phyloP scores from a whole-genome alignment of 163 green algal species.

The Scenedesmus sp. region DNA sequence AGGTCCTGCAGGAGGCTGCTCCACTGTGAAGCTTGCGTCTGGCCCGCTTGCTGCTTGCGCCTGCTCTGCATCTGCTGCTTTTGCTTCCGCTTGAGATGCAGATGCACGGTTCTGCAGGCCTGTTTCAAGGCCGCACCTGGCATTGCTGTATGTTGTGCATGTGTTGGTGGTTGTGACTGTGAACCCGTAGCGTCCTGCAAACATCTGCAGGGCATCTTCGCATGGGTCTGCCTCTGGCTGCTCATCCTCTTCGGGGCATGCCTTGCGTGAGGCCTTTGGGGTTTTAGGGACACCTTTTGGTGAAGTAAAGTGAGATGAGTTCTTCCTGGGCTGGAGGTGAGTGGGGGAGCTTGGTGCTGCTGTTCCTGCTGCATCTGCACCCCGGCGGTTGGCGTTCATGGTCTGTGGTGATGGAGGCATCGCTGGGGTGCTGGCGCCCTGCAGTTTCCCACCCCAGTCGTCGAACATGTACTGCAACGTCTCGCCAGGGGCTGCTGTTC shows the following conservation, averaged over 20 bases:
- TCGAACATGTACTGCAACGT: not conserved
- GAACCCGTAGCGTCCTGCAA: not conserved
- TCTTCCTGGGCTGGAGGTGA: not conserved
- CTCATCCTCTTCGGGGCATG: not conserved
- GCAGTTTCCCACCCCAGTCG: not conserved
- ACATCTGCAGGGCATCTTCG: not conserved
- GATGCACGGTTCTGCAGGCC: not conserved
- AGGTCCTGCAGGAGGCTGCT: not conserved
- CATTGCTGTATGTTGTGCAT: not conserved
- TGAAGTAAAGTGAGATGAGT: not conserved
- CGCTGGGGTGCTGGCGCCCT: too few relatives aligned
- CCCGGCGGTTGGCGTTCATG: not conserved
- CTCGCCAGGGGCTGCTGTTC: not conserved
- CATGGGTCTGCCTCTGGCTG: not conserved
- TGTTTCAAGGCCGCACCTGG: not conserved
- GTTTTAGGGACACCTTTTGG: not conserved
- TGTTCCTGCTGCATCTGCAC: not conserved
- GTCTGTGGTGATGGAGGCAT: not conserved
- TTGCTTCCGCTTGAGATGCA: not conserved
- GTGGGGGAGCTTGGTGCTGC: not conserved
- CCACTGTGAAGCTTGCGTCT: not conserved
- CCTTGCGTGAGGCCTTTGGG: not conserved
- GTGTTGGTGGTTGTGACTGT: not conserved
- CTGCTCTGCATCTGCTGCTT: not conserved
- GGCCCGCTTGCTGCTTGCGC: not conserved